Percentiles rank a stretch among this genome's conserved stretches.
These are phyloP conservation scores for Nepenthes alata DNA, from an alignment of 179 eudicot genomes.

Conservation along the genomic window DNA sequence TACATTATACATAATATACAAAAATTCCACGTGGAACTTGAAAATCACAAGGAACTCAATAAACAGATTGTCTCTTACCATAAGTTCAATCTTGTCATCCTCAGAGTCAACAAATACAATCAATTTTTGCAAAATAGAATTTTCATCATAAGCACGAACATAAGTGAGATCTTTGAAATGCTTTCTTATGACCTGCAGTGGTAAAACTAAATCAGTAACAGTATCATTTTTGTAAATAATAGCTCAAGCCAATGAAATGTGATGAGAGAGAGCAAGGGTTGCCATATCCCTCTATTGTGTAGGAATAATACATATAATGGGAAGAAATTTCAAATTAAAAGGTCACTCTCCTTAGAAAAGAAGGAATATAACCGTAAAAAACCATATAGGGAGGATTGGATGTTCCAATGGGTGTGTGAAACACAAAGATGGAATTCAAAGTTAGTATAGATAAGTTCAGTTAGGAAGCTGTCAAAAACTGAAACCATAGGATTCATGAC, in stretches of 20 bases:
- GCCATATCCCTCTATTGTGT: no score
- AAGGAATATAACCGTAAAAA: no score
- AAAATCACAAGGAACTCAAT: no score
- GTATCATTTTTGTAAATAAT: neutral
- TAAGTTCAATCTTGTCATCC: conserved; percentile 47
- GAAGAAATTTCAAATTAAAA: no score
- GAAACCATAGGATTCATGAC: neutral
- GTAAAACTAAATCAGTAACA: conserved; percentile 1
- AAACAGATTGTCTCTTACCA: conserved; percentile 39
- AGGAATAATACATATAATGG: no score
- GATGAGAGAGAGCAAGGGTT: no score
- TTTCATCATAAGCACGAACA: conserved; percentile 47
- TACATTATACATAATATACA: no score
- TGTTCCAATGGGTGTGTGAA: no score
- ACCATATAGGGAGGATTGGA: no score
- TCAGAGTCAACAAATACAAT: conserved; percentile 63
- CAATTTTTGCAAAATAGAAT: conserved; percentile 38
- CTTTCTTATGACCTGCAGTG: conserved; percentile 55
- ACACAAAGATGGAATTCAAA: neutral
- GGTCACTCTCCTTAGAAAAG: no score
- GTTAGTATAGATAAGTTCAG: neutral
- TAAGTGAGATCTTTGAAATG: conserved; percentile 66
- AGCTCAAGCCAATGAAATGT: no score
- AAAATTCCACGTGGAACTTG: no score
- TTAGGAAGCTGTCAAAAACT: neutral